Conservation (phyloP, 2,329 filamentous ascomycete genomes). For the Fusarium marasasianum region DNA sequence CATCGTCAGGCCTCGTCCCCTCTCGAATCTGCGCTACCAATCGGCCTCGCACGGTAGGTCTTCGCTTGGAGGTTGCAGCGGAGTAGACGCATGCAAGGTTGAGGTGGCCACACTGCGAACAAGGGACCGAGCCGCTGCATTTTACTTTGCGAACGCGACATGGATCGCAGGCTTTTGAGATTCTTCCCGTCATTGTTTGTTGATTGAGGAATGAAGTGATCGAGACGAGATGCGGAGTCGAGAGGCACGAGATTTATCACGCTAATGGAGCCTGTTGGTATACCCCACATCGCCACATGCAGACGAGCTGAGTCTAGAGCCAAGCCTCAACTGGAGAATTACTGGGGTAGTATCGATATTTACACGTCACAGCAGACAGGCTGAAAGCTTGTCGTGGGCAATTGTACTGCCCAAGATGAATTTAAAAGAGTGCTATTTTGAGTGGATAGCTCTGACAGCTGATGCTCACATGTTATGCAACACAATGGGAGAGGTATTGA, state of each 20-base stretch:
- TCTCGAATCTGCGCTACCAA: constrained; percentile 50
- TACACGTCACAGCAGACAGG: not conserved
- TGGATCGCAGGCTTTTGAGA: constrained; percentile 49
- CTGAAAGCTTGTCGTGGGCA: too few species aligned
- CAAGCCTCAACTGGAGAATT: not conserved
- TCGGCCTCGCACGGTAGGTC: constrained; percentile 47
- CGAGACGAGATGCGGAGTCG: not conserved
- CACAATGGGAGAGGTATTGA: not conserved
- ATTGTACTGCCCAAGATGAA: too few species aligned
- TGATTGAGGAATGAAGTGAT: not conserved
- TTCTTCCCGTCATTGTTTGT: constrained; percentile 13
- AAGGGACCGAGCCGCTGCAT: constrained; percentile 47
- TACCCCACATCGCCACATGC: constrained; percentile 5
- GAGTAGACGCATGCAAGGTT: constrained; percentile 49
- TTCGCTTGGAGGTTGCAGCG: constrained; percentile 46
- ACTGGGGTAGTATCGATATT: not conserved
- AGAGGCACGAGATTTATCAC: not conserved
- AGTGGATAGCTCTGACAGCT: fast-evolving
- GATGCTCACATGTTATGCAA: too few species aligned
- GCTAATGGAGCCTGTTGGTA: not conserved
- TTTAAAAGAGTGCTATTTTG: too few species aligned
- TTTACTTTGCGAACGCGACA: constrained; percentile 52
- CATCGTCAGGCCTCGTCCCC: constrained; percentile 28
- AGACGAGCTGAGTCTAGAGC: not conserved
- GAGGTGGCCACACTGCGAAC: constrained; percentile 50